Percentiles rank a stretch among this genome's conserved stretches.
Conservation (phyloP, 805 yeast genomes). For the Hemisphaericaspora nanyangensis region DNA sequence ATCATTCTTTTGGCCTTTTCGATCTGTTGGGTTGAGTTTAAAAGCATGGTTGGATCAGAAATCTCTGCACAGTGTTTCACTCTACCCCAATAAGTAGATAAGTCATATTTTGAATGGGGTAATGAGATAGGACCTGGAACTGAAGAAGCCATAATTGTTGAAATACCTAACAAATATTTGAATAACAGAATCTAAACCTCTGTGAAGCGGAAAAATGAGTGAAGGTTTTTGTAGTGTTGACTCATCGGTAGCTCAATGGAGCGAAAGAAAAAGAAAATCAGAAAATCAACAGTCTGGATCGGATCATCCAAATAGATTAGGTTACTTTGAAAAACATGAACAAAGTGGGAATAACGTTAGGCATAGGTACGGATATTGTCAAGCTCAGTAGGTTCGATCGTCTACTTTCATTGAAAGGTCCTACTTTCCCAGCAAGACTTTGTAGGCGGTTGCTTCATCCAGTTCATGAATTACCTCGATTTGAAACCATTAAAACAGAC, state of each 20-base stretch:
- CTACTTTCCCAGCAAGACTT: slow-evolving; percentile 34
- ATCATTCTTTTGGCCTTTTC: slow-evolving; percentile 60
- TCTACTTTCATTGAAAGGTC: slow-evolving; percentile 34
- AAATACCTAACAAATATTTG: too few relatives aligned
- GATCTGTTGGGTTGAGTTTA: slow-evolving; percentile 65
- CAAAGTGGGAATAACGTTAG: slow-evolving; percentile 20
- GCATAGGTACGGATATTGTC: slow-evolving; percentile 59
- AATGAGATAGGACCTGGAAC: slow-evolving; percentile 76
- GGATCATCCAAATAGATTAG: too few relatives aligned
- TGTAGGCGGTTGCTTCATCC: slow-evolving; percentile 50
- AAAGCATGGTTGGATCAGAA: slow-evolving; percentile 85
- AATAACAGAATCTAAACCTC: too few relatives aligned
- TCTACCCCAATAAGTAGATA: slow-evolving; percentile 86
- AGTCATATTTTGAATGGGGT: slow-evolving; percentile 78
- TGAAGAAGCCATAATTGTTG: slow-evolving; percentile 79
- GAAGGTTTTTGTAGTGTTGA: too few relatives aligned
- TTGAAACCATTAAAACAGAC: slow-evolving; percentile 18
- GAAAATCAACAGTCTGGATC: too few relatives aligned
- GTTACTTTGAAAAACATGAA: too few relatives aligned
- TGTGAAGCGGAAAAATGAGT: too few relatives aligned
- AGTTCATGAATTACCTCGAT: slow-evolving; percentile 34
- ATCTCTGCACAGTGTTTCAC: slow-evolving; percentile 92
- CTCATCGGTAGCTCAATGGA: too few relatives aligned
- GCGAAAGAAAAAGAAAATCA: too few relatives aligned
- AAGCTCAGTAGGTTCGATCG: slow-evolving; percentile 41